Evolutionary conservation across 345 rosid genomes (phyloP), one percentile per base, ranked within the genome.

Genomic region (Brassica juncea): DNA sequence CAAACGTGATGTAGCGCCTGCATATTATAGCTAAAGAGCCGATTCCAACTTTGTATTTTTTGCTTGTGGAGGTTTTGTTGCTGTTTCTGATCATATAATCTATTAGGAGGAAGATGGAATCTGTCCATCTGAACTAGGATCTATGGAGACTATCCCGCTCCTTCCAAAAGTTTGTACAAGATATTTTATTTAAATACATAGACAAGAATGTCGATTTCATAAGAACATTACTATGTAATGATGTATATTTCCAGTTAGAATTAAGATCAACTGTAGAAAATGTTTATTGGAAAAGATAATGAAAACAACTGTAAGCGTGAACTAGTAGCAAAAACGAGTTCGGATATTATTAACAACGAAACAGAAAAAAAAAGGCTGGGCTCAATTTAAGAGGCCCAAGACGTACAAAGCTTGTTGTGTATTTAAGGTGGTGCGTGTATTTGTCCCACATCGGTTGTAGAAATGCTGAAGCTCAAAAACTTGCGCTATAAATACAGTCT

Each of bases 401-500:
- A 11, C 8, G 34, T 31, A 60, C 11, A 60, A 4, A 60, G 65
- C 65, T n/a, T 27, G 16, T 27, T 2, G 0, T 11, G 8, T 10
- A 12, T 11, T 4, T 27, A 6, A 25, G 64, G 34, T 2, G 65
- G 16, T 60, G 7, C 3, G 1, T 11, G 8, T 1, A 11, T 27
- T 10, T 27, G n/a, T 60, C 66, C 66, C 66, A 62, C 66, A 62
- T 30, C 66, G 66, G 39, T 61, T 61, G 10, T 28, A 9, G 7
- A 6, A 23, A 12, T 61, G 1, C 2, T 2, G 19, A 28, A 28
- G 7, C 9, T 27, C 8, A 12, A 0, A 12, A 61, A 28, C 37
- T 28, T 61, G 9, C 7, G 0, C 19, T 61, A 61, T 61, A 61
- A 27, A 61, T 12, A 5, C 5, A 61, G 4, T 61, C 37, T 5